phyloP scores from a whole-genome alignment of 2,329 filamentous ascomycete species.

The Claviceps quebecensis region DNA sequence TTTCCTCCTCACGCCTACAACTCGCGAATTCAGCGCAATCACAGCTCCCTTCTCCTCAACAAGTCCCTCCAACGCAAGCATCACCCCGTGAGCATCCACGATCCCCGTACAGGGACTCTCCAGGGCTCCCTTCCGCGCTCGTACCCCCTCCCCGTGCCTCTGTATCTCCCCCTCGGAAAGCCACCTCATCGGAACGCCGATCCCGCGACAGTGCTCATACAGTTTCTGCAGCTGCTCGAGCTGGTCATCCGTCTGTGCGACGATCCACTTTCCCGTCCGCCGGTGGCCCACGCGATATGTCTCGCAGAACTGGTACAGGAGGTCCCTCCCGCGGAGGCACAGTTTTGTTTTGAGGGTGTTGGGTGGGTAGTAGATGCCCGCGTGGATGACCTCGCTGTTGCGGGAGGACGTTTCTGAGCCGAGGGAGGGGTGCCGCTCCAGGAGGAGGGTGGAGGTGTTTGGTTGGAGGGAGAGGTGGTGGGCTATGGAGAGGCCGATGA shows the following conservation, averaged over 20 bases:
- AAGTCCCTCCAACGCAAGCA: constrained; percentile 63
- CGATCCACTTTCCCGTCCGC: constrained; percentile 84
- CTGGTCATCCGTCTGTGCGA: constrained; percentile 68
- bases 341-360: constrained; percentile 67
- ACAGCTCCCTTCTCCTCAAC: constrained; percentile 63
- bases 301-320: constrained; percentile 68
- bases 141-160: constrained; percentile 59
- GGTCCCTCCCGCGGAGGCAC: constrained; percentile 61
- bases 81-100: constrained; percentile 72
- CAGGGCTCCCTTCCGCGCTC: constrained; percentile 58
- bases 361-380: constrained; percentile 77
- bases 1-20: constrained; percentile 45
- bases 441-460: constrained; percentile 54
- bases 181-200: constrained; percentile 58
- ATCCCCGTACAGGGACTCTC: constrained; percentile 82
- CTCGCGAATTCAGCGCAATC: constrained; percentile 53
- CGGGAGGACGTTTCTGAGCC: constrained; percentile 81
- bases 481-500: constrained; percentile 70
- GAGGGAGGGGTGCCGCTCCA: constrained; percentile 62
- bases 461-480: constrained; percentile 53
- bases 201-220: constrained; percentile 27
- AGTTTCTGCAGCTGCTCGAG: constrained; percentile 44
- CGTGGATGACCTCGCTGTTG: constrained; percentile 94
- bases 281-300: constrained; percentile 53
- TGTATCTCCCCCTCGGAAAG: constrained; percentile 48